Evolutionary conservation across 345 rosid genomes (phyloP).

Genomic region (Brassica rapa): DNA sequence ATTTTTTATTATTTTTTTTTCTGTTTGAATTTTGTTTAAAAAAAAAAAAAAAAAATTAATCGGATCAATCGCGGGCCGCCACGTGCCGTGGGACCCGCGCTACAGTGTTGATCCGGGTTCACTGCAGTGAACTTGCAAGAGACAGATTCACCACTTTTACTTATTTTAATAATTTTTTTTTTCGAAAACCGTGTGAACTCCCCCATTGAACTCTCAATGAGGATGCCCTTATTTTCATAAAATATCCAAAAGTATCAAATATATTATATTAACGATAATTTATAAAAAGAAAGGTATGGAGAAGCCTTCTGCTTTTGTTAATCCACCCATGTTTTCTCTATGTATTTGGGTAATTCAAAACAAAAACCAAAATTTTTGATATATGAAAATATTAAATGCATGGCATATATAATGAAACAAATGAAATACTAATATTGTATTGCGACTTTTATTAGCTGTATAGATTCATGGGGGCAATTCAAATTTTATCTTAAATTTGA

Average conservation of each 20-base stretch:
- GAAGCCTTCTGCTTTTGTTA: constrained; percentile 7
- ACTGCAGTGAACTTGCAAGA: too few species aligned
- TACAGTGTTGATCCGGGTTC: too few species aligned
- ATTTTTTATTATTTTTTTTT: too few species aligned
- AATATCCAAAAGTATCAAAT: constrained; percentile 4
- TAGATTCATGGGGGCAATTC: background rate
- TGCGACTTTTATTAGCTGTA: background rate
- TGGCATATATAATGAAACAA: background rate
- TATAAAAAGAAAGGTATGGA: background rate
- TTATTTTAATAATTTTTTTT: too few species aligned
- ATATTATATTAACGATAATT: background rate
- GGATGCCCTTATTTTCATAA: constrained; percentile 12
- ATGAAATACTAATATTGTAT: background rate
- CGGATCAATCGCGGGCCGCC: too few species aligned
- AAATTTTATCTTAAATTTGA: too few species aligned
- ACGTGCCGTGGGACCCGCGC: too few species aligned
- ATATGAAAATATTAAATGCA: background rate
- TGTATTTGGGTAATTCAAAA: background rate
- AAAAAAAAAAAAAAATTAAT: too few species aligned
- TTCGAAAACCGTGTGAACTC: too few species aligned
- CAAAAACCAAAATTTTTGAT: background rate
- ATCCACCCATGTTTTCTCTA: constrained; percentile 2
- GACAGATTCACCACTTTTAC: too few species aligned
- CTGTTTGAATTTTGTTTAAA: too few species aligned
- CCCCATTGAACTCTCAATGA: too few species aligned